phyloP scores from a whole-genome alignment of 345 rosid species.

The Pistacia vera region DNA sequence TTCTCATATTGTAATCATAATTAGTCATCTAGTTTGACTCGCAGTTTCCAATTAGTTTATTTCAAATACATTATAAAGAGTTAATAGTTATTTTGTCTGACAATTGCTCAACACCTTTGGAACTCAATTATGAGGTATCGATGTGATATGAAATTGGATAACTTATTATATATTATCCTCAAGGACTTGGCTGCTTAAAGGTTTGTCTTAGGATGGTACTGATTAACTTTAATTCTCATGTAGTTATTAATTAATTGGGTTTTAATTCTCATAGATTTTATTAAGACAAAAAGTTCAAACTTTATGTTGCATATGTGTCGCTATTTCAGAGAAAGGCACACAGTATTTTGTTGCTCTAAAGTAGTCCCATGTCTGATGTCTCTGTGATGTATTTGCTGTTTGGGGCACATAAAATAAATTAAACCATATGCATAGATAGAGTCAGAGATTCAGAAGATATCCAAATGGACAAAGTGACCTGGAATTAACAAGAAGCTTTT shows the following conservation, averaged over 20 bases:
- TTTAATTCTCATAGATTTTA: neutral
- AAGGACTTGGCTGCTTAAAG: neutral
- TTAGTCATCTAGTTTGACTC: neutral
- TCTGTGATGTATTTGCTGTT: neutral
- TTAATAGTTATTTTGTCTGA: neutral
- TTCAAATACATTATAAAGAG: neutral
- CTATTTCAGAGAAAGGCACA: neutral
- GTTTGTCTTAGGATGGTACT: neutral
- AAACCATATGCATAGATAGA: neutral
- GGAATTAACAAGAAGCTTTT: neutral
- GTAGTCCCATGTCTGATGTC: neutral
- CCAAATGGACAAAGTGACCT: neutral
- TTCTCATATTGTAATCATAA: neutral
- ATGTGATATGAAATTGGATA: neutral
- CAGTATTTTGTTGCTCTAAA: neutral
- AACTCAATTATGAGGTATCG: neutral
- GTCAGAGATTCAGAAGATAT: too few species aligned
- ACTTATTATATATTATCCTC: conserved; percentile 1
- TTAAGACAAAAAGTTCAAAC: neutral
- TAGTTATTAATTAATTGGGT: neutral
- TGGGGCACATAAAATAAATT: neutral
- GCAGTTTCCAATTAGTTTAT: neutral
- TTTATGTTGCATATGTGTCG: too few species aligned
- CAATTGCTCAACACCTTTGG: neutral
- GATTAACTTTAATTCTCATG: neutral